Evolutionary conservation across 345 rosid genomes (phyloP).

Genomic region (Eucalyptus cladocalyx): DNA sequence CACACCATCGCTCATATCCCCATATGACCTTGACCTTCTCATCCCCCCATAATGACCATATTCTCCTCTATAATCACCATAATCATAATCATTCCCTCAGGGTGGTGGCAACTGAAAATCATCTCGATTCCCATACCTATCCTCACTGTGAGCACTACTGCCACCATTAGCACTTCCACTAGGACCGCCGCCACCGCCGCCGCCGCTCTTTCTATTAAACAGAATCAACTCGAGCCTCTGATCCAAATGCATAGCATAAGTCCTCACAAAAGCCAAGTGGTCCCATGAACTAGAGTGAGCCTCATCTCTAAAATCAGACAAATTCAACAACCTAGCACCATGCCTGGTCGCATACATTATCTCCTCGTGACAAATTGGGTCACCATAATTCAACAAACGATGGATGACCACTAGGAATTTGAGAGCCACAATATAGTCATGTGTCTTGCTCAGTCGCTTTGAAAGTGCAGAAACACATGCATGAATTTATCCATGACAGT

Average conservation of each 20-base stretch:
- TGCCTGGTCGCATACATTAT: slow-evolving; percentile 40
- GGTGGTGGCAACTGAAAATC: too few relatives aligned
- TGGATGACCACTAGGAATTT: slow-evolving; percentile 60
- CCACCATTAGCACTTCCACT: slow-evolving; percentile 6
- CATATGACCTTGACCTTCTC: too few relatives aligned
- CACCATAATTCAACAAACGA: slow-evolving; percentile 46
- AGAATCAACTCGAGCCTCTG: slow-evolving; percentile 32
- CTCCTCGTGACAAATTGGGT: slow-evolving; percentile 42
- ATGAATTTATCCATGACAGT: slow-evolving; percentile 33
- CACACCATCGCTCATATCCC: too few relatives aligned
- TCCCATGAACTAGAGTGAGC: slow-evolving; percentile 81
- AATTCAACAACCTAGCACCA: slow-evolving; percentile 54
- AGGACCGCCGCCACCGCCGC: not conserved
- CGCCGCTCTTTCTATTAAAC: slow-evolving; percentile 25
- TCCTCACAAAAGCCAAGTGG: slow-evolving; percentile 51
- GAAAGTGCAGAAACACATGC: slow-evolving; percentile 61
- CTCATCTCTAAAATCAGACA: slow-evolving; percentile 72
- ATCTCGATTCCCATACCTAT: too few relatives aligned
- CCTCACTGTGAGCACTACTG: too few relatives aligned
- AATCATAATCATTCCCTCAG: too few relatives aligned
- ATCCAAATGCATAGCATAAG: slow-evolving; percentile 49
- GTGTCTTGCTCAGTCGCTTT: slow-evolving; percentile 53
- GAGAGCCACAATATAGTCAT: slow-evolving; percentile 70
- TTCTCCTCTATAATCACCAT: too few relatives aligned
- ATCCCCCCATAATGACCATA: too few relatives aligned